Base-by-base conservation (phyloP, 345 rosid species). In the Brassica carinata region DNA sequence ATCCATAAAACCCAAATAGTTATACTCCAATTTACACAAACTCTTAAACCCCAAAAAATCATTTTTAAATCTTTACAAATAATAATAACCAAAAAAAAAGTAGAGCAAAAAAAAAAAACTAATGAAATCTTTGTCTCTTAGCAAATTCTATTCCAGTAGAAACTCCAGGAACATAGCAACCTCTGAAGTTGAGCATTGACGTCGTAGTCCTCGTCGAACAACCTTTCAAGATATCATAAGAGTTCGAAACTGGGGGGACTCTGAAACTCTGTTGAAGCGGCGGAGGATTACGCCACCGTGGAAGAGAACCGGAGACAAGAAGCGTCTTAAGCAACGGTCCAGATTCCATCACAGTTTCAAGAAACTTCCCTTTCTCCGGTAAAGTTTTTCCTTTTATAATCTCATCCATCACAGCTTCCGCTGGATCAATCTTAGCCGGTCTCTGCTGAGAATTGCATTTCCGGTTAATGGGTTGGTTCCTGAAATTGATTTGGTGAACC, bases 271-370 rank as follows among this genome's bases (percentile, higher is more conserved):
- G 82, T 40, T 77, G 89, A 69, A 86, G 18, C 34, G 97, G 92
- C 19, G 99, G 99, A n/a, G 98, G 99, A 51, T 96, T 94, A 71
- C 97, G 84, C 98, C 99, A 96, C 79, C 77, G 82, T 9, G 99
- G 99, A 59, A 96, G 91, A 0, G 93, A 97, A 19, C 97, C 99
- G 0, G 99, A 89, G n/a, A 94, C 89, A 2, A 92, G 87, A 40
- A 94, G 89, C 1, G 92, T 87, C 48, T 87, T 87, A 36, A 96
- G 92, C 31, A 96, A 91, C 62, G 98, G 99, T 0, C 96, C 97
- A 1, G 94, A 86, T 23, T 87, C 93, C 85, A 85, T 85, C 27
- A 96, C 88, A 5, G 93, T 79, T 31, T 92, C 85, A 77, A 96
- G 71, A 29, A 96, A 87, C 81, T 87, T 88, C 8, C 99, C 99